Evolutionary conservation across 1,284 basidiomycete genomes (phyloP), one percentile per base, ranked within the genome.

Genomic region (Laetiporus sulphureus): DNA sequence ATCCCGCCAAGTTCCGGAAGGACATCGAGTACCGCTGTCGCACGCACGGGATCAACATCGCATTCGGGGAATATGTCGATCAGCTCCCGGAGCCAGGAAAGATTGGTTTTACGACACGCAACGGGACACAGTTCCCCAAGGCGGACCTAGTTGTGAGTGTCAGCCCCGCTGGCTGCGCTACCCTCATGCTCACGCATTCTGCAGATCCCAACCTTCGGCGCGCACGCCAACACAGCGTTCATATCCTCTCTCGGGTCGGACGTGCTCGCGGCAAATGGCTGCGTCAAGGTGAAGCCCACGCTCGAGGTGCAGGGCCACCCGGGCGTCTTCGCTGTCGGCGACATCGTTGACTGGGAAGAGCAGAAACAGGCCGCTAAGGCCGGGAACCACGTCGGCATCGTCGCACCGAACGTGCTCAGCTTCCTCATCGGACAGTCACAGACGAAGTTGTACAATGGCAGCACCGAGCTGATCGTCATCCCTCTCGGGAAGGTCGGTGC

Each of bases 401-500:
- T 72, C 29, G 61, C 56, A 2, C 55, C 66, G 23, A 83, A 82
- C 46, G 51, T 79, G n/a, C 34, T 69, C 2, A 62, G 63, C n/a
- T 58, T 69, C 47, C 59, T 77, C 32, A 53, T 53, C 3, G 68
- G 67, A 20, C 54, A 54, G 13, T 45, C 55, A 7, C 45, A 56
- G 1, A 54, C 63, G 46, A 68, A 66, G 47, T 52, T 53, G 12
- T 83, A 84, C 58, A 69, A 71, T 40, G 75, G 76, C 13, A 60
- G 60, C 16, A 42, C 55, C 0, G 79, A 83, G 56, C 46, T 74
- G 44, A 77, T 83, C 35, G 31, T 73, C 18, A 53, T 83, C 41
- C 76, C 78, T 7, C 69, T 75, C 43, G 81, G 81, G 41, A 76
- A 66, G 70, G 80, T 80, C 37, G 43, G 69, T 51, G 8, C n/a